These are phyloP conservation scores for Pulicaria dysenterica DNA, from an alignment of 129 eudicot genomes.

Conservation along the genomic window DNA sequence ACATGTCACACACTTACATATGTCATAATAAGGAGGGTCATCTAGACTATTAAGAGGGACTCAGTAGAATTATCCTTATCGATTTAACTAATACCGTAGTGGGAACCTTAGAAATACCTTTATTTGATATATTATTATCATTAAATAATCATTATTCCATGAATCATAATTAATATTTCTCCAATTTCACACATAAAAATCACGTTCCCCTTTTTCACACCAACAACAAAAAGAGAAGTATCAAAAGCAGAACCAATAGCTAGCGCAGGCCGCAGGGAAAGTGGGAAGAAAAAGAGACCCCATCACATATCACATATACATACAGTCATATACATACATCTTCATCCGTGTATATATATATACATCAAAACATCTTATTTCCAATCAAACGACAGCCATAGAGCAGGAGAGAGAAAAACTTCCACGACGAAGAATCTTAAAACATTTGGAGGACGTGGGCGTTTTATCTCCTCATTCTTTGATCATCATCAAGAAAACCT, in stretches of 20 bases:
- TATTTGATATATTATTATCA: background rate
- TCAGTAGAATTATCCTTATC: background rate
- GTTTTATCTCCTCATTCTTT: conserved; percentile 28
- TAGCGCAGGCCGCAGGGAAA: conserved; percentile 18
- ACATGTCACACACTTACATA: no score
- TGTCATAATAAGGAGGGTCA: no score
- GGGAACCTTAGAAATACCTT: background rate
- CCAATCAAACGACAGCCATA: background rate
- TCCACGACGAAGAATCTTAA: background rate
- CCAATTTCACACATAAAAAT: conserved; percentile 29
- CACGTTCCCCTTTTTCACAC: conserved; percentile 33
- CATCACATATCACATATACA: background rate
- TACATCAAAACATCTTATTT: conserved; percentile 9
- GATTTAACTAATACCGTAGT: background rate
- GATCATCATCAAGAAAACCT: conserved; percentile 1
- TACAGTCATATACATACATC: background rate
- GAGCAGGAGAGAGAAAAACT: background rate
- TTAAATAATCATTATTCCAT: background rate
- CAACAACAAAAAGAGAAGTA: background rate
- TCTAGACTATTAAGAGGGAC: no score
- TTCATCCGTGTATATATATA: conserved; percentile 10
- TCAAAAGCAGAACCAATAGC: conserved; percentile 15
- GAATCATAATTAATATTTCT: conserved; percentile 7
- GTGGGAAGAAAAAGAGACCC: conserved; percentile 32
- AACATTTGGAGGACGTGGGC: conserved; percentile 21